Percentiles rank a stretch among this genome's conserved stretches.
These are phyloP conservation scores for Solanum neorickii DNA, from an alignment of 257 asterid species.

Conservation along the genomic window DNA sequence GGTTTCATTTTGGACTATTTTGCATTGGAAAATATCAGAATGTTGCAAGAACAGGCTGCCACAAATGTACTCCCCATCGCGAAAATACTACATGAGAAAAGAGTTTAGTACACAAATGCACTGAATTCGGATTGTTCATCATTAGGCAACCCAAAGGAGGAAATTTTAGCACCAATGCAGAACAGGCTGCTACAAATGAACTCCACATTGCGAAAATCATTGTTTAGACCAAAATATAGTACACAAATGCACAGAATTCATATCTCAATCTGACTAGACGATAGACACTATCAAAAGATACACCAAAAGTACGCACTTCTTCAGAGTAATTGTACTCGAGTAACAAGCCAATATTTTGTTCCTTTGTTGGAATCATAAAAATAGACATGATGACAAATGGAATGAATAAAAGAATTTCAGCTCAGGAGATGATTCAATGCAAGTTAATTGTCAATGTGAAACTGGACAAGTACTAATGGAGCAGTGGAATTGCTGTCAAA, in stretches of 20 bases:
- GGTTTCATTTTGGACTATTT: background rate
- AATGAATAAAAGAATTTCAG: background rate
- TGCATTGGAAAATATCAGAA: background rate
- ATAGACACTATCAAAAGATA: conserved; percentile 37
- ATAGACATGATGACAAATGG: background rate
- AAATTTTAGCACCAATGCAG: conserved; percentile 28
- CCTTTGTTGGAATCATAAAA: background rate
- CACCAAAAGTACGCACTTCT: too few relatives aligned
- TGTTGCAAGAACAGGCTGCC: background rate
- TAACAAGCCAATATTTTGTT: background rate
- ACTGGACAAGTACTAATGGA: background rate
- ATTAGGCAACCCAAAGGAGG: conserved; percentile 39
- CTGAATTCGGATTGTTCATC: conserved; percentile 5
- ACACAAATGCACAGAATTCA: conserved; percentile 22
- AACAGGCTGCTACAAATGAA: conserved; percentile 60
- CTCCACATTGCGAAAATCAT: conserved; percentile 40
- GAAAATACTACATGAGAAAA: too few relatives aligned
- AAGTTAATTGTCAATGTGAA: background rate
- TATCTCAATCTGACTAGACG: conserved; percentile 52
- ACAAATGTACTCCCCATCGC: background rate
- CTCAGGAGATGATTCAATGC: background rate
- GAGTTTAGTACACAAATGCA: background rate
- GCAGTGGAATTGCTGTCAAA: background rate
- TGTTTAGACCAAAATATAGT: conserved; percentile 32
- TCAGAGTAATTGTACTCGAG: background rate